phyloP scores from a whole-genome alignment of 148 eudicot species.

The Nepenthes gracilis region DNA sequence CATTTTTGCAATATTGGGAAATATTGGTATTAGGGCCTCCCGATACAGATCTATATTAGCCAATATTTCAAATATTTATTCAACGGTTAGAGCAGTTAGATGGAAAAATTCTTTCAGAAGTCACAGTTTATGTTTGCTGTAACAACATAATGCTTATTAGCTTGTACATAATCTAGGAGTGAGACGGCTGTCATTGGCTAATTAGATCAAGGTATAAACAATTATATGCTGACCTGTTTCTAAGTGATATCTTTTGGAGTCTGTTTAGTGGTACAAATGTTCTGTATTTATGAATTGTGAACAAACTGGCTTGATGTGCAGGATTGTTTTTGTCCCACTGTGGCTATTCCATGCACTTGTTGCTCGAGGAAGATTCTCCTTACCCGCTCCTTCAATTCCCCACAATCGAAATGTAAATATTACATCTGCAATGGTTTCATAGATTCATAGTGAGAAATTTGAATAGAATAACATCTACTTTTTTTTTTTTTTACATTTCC shows the following conservation, averaged over 20 bases:
- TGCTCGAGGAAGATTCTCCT: slow-evolving; percentile 95
- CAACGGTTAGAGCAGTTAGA: no score
- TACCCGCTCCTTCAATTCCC: slow-evolving; percentile 93
- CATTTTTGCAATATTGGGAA: no score
- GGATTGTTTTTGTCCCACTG: slow-evolving; percentile 76
- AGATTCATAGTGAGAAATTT: not conserved
- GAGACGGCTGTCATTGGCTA: no score
- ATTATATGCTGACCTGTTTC: no score
- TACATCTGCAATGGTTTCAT: slow-evolving; percentile 2
- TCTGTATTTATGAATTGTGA: slow-evolving; percentile 1
- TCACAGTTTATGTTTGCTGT: no score
- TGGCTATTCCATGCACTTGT: slow-evolving; percentile 91
- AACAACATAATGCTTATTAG: no score
- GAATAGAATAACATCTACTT: not conserved
- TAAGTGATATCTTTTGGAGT: not conserved
- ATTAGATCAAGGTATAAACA: no score
- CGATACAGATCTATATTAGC: no score
- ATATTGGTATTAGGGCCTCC: no score
- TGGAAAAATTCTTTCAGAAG: no score
- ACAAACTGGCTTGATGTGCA: slow-evolving; percentile 22
- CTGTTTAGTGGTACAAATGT: slow-evolving; percentile 4
- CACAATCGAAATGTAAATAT: slow-evolving; percentile 78
- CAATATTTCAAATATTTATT: no score
- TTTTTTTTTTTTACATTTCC: not conserved
- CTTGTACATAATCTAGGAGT: no score